Percentiles rank a stretch among this genome's conserved stretches.
Evolutionary conservation across 495 filamentous ascomycete genomes (phyloP).

Genomic region (Xylona heveae): DNA sequence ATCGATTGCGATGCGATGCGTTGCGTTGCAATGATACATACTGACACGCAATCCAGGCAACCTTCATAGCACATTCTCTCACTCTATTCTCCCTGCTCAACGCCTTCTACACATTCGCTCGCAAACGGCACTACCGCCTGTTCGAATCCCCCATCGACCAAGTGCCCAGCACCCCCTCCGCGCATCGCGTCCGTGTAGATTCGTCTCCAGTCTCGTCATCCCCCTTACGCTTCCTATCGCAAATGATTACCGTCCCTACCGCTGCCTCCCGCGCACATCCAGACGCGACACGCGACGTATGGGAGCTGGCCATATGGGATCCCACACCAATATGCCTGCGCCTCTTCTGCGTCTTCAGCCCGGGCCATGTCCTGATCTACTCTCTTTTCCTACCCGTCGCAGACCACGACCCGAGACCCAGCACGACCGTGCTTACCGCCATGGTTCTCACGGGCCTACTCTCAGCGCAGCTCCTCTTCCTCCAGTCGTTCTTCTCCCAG

Average conservation of each 20-base stretch:
- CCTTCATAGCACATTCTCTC: conserved; percentile 45
- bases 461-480: conserved; percentile 51
- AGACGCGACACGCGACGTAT: conserved; percentile 69
- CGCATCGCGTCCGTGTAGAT: conserved; percentile 73
- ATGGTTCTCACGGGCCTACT: conserved; percentile 49
- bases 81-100: conserved; percentile 44
- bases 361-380: conserved; percentile 76
- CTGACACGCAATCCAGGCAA: conserved; percentile 33
- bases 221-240: conserved; percentile 54
- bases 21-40: conserved; percentile 6
- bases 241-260: conserved; percentile 23
- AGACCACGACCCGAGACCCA: conserved; percentile 54
- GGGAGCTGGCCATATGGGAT: conserved; percentile 90
- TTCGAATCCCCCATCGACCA: conserved; percentile 70
- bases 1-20: conserved; percentile 2
- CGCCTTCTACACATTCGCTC: conserved; percentile 61
- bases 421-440: conserved; percentile 64
- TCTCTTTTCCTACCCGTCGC: conserved; percentile 65
- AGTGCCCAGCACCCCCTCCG: conserved; percentile 60
- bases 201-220: conserved; percentile 63
- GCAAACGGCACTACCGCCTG: conserved; percentile 70
- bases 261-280: conserved; percentile 68
- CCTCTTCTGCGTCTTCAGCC: conserved; percentile 80
- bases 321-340: conserved; percentile 64
- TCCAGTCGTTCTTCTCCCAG: conserved; percentile 52